These are phyloP conservation scores for Periglandula ipomoeae DNA, from an alignment of 2,329 filamentous ascomycete species.

Conservation along the genomic window DNA sequence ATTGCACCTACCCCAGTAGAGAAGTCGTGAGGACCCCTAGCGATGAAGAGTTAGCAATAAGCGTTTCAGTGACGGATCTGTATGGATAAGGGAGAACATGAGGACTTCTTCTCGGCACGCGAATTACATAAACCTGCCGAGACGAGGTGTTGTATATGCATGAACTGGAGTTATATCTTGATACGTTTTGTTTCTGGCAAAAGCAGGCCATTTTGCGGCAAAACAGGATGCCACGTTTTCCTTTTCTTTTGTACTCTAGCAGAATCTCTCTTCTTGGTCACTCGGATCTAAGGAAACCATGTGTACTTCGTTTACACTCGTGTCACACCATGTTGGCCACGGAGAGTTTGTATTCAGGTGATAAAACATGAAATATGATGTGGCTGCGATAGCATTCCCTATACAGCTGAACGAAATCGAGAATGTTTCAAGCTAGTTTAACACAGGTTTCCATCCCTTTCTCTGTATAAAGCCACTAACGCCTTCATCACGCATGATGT, in stretches of 20 bases:
- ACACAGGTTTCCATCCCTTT: constrained; percentile 47
- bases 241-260: not conserved
- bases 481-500: constrained; percentile 53
- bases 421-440: constrained; percentile 21
- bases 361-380: not conserved
- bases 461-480: constrained; percentile 47
- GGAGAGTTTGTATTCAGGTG: not conserved
- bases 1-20: constrained; percentile 58
- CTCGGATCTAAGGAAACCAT: not conserved
- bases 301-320: not conserved
- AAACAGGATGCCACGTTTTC: not conserved
- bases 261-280: not conserved
- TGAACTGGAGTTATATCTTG: constrained; percentile 18
- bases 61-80: too few species aligned
- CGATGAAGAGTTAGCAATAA: too few species aligned
- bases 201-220: not conserved
- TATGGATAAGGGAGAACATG: too few species aligned
- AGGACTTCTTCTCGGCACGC: too few species aligned
- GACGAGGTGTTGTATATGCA: constrained; percentile 16
- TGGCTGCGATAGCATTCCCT: not conserved
- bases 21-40: too few species aligned
- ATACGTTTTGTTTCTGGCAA: not conserved
- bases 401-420: not conserved
- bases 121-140: too few species aligned
- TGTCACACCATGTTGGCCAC: not conserved